phyloP scores from a whole-genome alignment of 148 eudicot genomes.

The Dianthus caryophyllus region DNA sequence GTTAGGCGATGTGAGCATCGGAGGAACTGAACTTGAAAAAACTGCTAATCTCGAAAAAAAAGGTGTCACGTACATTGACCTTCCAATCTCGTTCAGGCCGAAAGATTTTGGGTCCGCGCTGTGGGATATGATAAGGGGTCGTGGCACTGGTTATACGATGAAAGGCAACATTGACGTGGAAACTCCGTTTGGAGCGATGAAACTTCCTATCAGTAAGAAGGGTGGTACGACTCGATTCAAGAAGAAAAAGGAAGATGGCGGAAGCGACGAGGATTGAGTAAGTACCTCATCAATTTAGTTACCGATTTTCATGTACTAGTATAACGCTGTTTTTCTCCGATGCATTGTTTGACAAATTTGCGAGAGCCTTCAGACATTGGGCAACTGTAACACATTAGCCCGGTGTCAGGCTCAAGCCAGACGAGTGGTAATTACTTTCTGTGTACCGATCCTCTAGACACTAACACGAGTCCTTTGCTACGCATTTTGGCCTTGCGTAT shows the following conservation, averaged over 20 bases:
- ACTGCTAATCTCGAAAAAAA: constrained; percentile 54
- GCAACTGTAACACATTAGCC: too few relatives aligned
- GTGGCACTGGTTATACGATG: constrained; percentile 80
- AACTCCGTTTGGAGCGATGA: constrained; percentile 94
- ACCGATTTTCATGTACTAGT: neutral
- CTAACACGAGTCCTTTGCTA: too few relatives aligned
- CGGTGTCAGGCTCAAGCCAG: too few relatives aligned
- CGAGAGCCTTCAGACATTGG: too few relatives aligned
- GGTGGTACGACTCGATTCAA: constrained; percentile 83
- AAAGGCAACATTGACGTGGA: constrained; percentile 80
- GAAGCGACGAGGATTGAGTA: constrained; percentile 71
- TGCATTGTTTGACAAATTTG: too few relatives aligned
- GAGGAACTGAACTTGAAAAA: constrained; percentile 66
- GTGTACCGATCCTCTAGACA: too few relatives aligned
- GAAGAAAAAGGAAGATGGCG: constrained; percentile 68
- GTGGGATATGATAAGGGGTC: constrained; percentile 96
- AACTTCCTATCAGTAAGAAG: constrained; percentile 74
- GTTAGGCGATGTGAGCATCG: constrained; percentile 69
- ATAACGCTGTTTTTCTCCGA: too few relatives aligned
- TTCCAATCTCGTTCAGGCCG: constrained; percentile 86
- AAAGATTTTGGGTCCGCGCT: constrained; percentile 85
- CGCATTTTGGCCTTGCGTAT: too few relatives aligned
- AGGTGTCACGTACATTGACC: constrained; percentile 47
- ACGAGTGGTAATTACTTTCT: too few relatives aligned
- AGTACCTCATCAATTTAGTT: neutral